Conservation (phyloP, 2,329 filamentous ascomycete species). For the Arthrobotrys sinensis region DNA sequence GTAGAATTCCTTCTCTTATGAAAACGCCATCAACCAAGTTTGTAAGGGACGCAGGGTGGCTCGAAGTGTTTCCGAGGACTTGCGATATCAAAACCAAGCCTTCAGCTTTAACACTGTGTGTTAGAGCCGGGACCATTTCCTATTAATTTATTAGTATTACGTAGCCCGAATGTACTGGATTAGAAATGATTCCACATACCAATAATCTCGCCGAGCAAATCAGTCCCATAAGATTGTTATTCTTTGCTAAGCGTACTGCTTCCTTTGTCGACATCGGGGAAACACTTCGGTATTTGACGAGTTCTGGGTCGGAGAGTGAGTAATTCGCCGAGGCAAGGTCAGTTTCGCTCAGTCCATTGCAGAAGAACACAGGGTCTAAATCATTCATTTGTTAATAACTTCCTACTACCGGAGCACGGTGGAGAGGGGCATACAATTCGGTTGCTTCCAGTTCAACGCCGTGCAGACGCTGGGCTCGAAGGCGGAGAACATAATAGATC, state of each 20-base stretch:
- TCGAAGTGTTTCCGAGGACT: conserved; percentile 68
- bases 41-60: conserved; percentile 69
- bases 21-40: conserved; percentile 81
- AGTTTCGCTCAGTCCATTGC: conserved; percentile 84
- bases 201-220: conserved; percentile 89
- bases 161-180: neutral
- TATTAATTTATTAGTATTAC: conserved; percentile 67
- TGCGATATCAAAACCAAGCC: conserved; percentile 93
- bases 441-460: conserved; percentile 98
- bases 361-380: conserved; percentile 89
- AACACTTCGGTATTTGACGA: conserved; percentile 70
- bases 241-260: conserved; percentile 89
- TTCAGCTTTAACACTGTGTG: conserved; percentile 93
- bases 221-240: conserved; percentile 98
- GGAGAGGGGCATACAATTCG: conserved; percentile 78
- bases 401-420: neutral
- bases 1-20: conserved; percentile 86
- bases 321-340: conserved; percentile 67
- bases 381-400: neutral
- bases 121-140: conserved; percentile 93
- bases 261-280: conserved; percentile 87
- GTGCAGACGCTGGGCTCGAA: conserved; percentile 93
- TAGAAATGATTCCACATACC: conserved; percentile 70
- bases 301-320: conserved; percentile 75
- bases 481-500: conserved; percentile 93